Base-by-base conservation (phyloP, 768 basidiomycete genomes). In the Rhodocollybia butyracea region DNA sequence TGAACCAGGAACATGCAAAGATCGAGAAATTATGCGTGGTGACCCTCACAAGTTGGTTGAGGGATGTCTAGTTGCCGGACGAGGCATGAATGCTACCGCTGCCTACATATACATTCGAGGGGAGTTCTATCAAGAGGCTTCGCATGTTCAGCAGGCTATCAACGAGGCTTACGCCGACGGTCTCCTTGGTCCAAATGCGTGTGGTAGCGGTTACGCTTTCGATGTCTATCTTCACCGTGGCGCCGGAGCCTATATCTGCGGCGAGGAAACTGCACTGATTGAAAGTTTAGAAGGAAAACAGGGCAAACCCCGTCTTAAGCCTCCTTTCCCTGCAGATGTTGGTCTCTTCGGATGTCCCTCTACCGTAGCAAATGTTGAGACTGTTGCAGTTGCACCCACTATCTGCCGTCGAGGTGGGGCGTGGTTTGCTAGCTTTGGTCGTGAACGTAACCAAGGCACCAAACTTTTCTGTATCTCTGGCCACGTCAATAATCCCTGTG, bases 81-180 rank as follows among this genome's bases (percentile, higher is more conserved):
- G 96, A 45, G 87, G 79, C 17, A 99, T 99, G 96, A 98, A 98
- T 72, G 96, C 95, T 36, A 94, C 71, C 43, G 95, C 95, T 0
- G 96, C 96, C n/a, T 99, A 98, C 79, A 98, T 99, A 72, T 99
- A 99, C 75, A 94, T 98, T 65, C 95, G 96, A 58, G 96, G 96
- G 61, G 96, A 99, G 71, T 99, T 98, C 75, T 86, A 89, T 73
- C 93, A 95, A 69, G 96, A 98, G 70, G 95, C 95, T 0, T 80
- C 84, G 0, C 94, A 97, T 69, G 82, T 98, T 38, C 91, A 95
- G 69, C 91, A 95, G 68, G 96, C 96, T 51, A 97, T 99, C 72
- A 81, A 86, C 61, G 95, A 98, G 66, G 95, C 96, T 2, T 98
- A 99, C 76, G 84, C 85, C 48, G 85, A 85, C 34, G 94, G 95